Evolutionary conservation across 805 yeast genomes (phyloP), one percentile per base, ranked within the genome.

Genomic region (Candida glaebosa): DNA sequence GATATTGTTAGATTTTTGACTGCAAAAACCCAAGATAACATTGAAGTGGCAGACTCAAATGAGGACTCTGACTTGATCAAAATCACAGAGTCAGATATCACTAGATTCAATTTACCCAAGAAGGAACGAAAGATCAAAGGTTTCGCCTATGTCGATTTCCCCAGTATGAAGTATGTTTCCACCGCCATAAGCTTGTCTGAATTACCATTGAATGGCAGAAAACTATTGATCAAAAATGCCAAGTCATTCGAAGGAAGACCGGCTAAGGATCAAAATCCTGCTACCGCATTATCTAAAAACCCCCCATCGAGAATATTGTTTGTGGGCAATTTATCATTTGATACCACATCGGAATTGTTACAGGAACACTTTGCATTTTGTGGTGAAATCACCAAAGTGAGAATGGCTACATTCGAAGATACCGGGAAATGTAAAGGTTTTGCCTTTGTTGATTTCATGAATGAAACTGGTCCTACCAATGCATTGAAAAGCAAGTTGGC

Each of bases 361-460:
- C 81, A 79, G 49, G 84, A 80, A 51, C 96, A 87, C 48, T 91
- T 91, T 71, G 84, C 84, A 62, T 91, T 84, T 54, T 89, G 96
- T 65, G 97, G 98, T 31, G 89, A 85, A 48, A 91, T 95, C 44
- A 65, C 72, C 20, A 79, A 79, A 50, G 79, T 91, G 40, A 78
- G 99, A 61, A 91, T 90, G 95, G 98, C 98, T 3, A 90, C 99
- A n/a, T 91, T 91, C 64, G 89, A 93, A 65, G 99, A 91, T 59
- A 70, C 85, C 38, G 98, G 97, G 1, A 91, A 90, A 59, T 91
- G 98, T 71, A 93, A 93, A 63, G 98, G 98, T 2, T 91, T 91
- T 69, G 89, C 96, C 1, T 91, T 93, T 56, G 69, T 91, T 26
- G 98, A 91, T 61, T 91, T 90, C 66, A 77, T 71, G 47, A 82